These are phyloP conservation scores for Mollisiaceae sp. DNA, from an alignment of 2,329 filamentous ascomycete species.

Conservation along the genomic window DNA sequence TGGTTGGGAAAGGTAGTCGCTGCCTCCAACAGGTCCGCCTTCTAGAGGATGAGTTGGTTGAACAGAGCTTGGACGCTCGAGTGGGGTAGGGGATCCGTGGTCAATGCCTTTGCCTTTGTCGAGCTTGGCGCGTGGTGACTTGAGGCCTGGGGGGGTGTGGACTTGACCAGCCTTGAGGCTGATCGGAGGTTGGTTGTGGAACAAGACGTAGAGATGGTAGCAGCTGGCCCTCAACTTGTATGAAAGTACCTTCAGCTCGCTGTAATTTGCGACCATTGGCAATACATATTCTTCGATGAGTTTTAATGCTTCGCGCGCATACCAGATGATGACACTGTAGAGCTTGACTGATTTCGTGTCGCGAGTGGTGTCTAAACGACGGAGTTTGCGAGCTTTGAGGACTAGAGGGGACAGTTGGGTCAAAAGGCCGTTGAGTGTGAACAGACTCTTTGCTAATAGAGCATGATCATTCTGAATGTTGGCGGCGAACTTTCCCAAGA, in stretches of 20 bases:
- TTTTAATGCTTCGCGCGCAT: constrained; percentile 86
- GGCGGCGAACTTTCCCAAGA: constrained; percentile 86
- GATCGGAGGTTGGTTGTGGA: constrained; percentile 87
- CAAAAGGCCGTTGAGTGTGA: constrained; percentile 89
- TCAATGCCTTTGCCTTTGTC: constrained; percentile 41
- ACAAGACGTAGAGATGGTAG: constrained; percentile 95
- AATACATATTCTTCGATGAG: constrained; percentile 88
- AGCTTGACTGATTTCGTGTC: constrained; percentile 81
- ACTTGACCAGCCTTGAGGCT: constrained; percentile 37
- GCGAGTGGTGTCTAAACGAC: constrained; percentile 78
- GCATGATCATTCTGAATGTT: constrained; percentile 78
- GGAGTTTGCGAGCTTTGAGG: constrained; percentile 80
- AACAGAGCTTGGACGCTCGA: constrained; percentile 39
- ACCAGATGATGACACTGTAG: constrained; percentile 92
- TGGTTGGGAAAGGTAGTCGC: constrained; percentile 45
- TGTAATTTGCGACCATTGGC: constrained; percentile 78
- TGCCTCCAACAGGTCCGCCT: constrained; percentile 52
- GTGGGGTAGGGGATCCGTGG: constrained; percentile 27
- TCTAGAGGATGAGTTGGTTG: constrained; percentile 43
- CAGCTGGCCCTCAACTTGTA: constrained; percentile 94
- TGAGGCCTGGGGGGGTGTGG: constrained; percentile 47
- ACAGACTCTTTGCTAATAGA: constrained; percentile 80
- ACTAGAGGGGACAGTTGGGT: constrained; percentile 86
- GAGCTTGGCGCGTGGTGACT: constrained; percentile 36
- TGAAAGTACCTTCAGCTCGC: constrained; percentile 85